Conservation (phyloP, 371 early-diverging fungal genomes). For the Syncephalastrum contaminatum region DNA sequence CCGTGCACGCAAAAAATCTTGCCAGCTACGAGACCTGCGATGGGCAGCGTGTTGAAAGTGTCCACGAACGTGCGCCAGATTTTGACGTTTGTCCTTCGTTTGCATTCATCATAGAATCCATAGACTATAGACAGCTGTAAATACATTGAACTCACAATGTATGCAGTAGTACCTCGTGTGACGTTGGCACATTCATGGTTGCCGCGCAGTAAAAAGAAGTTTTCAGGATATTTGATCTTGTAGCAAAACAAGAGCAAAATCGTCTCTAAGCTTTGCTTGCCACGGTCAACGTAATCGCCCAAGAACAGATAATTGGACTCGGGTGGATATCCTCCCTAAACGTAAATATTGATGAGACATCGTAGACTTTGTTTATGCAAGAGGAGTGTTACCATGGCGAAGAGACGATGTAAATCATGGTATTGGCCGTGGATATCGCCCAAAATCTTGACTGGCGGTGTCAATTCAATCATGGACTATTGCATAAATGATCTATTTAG, state of each 20-base stretch:
- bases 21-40: constrained; percentile 95
- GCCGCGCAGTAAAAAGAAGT: constrained; percentile 94
- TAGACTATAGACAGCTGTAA: constrained; percentile 57
- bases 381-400: constrained; percentile 63
- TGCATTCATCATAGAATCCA: constrained; percentile 99
- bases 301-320: constrained; percentile 89
- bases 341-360: neutral
- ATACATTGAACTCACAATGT: constrained; percentile 55
- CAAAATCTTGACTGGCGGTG: constrained; percentile 93
- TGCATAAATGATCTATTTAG: neutral
- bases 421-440: constrained; percentile 98
- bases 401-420: constrained; percentile 86
- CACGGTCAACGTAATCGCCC: constrained; percentile 98
- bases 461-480: constrained; percentile 85
- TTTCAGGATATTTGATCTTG: constrained; percentile 95
- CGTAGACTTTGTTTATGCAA: neutral
- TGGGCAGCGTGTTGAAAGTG: constrained; percentile 97
- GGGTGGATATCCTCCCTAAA: constrained; percentile 81
- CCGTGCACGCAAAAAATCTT: constrained; percentile 99
- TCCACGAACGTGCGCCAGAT: constrained; percentile 98
- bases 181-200: constrained; percentile 99
- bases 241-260: constrained; percentile 91
- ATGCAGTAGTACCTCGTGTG: constrained; percentile 69
- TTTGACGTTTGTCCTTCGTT: constrained; percentile 90
- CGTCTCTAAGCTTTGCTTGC: constrained; percentile 93